Conservation (phyloP, 805 yeast species). For the Cyberlindnera xylosilytica region DNA sequence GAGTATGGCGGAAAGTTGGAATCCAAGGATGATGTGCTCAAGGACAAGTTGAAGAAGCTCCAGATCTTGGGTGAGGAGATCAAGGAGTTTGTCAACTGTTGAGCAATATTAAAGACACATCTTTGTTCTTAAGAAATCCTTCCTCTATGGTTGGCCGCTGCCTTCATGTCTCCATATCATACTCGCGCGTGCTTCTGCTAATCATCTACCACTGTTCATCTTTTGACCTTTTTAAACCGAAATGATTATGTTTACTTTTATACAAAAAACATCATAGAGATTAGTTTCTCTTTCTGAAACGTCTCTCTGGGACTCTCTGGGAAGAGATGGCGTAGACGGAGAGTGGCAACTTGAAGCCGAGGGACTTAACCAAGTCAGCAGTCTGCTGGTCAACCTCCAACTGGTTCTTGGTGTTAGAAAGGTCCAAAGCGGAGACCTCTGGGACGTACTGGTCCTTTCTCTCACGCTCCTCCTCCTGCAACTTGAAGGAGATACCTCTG, state of each 20-base stretch:
- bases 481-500: constrained; percentile 99
- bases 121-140: no score
- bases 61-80: constrained; percentile 42
- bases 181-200: no score
- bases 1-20: constrained; percentile 33
- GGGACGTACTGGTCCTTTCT: constrained; percentile 99
- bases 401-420: constrained; percentile 92
- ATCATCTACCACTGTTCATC: no score
- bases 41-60: constrained; percentile 34
- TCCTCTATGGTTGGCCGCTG: no score
- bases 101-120: constrained; percentile 8
- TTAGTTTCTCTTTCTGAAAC: constrained; percentile 89
- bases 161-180: no score
- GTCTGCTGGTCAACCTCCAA: constrained; percentile 97
- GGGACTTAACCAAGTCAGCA: constrained; percentile 87
- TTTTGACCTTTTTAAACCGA: constrained; percentile 1
- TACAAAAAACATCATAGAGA: constrained; percentile 19
- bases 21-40: constrained; percentile 30
- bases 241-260: constrained; percentile 19
- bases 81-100: constrained; percentile 30
- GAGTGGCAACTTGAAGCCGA: constrained; percentile 88
- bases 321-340: constrained; percentile 84
- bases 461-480: constrained; percentile 99
- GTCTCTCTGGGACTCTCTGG: constrained; percentile 82
- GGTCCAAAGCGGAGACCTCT: constrained; percentile 99